Evolutionary conservation across 345 rosid genomes (phyloP).

Genomic region (Hypericum perforatum): DNA sequence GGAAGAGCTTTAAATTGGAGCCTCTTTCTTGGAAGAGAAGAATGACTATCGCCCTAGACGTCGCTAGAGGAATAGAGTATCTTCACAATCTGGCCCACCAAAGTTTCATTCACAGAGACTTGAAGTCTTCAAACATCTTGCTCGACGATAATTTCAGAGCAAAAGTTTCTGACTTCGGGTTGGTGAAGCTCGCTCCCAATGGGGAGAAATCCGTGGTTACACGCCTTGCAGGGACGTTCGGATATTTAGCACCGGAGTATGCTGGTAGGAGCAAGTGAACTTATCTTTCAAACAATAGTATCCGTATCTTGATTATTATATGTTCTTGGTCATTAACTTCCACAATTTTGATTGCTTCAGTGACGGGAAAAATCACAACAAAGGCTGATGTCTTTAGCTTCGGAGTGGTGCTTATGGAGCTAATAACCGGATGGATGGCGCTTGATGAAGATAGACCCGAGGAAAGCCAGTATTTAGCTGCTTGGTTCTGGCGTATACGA

Average conservation of each 20-base stretch:
- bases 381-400: constrained; percentile 72
- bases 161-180: constrained; percentile 71
- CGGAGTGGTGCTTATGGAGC: constrained; percentile 70
- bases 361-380: constrained; percentile 71
- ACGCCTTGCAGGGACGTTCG: constrained; percentile 72
- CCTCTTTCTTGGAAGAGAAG: constrained; percentile 68
- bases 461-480: constrained; percentile 63
- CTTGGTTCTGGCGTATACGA: constrained; percentile 62
- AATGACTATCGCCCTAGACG: constrained; percentile 60
- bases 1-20: constrained; percentile 56
- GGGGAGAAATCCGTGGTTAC: constrained; percentile 57
- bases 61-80: constrained; percentile 75
- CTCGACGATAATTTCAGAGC: constrained; percentile 67
- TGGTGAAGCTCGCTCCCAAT: constrained; percentile 74
- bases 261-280: constrained; percentile 35
- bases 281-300: too few relatives aligned
- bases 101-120: constrained; percentile 73
- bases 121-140: constrained; percentile 64
- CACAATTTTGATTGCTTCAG: constrained; percentile 21
- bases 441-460: constrained; percentile 63
- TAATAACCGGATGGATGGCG: constrained; percentile 59
- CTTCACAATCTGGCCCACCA: constrained; percentile 62
- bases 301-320: too few relatives aligned
- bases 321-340: background rate
- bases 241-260: constrained; percentile 82